Percentiles rank a stretch among this genome's conserved stretches.
Conservation (phyloP, 2,329 filamentous ascomycete genomes). For the Zopfia rhizophila region DNA sequence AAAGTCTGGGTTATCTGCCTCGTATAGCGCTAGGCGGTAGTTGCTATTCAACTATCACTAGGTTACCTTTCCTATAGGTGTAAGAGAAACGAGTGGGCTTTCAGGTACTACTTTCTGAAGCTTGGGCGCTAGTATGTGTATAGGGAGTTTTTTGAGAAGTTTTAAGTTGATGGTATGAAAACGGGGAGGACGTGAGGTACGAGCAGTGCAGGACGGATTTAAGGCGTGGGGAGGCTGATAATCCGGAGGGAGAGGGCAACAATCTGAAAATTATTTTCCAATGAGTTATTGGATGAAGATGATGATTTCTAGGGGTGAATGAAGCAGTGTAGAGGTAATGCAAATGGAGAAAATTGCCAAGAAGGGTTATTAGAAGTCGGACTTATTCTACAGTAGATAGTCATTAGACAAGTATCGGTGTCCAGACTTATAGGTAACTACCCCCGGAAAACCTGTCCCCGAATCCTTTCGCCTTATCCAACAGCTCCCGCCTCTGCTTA, state of each 20-base stretch:
- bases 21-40: no score
- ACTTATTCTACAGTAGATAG: not conserved
- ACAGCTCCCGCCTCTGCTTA: conserved; percentile 79
- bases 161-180: no score
- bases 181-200: no score
- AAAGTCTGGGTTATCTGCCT: no score
- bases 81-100: not conserved
- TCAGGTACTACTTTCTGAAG: no score
- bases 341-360: not conserved
- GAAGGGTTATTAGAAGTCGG: not conserved
- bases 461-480: conserved; percentile 84
- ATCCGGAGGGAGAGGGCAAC: no score
- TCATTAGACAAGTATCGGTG: not conserved
- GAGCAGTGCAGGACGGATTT: no score
- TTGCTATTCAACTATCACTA: not conserved
- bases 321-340: not conserved
- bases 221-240: no score
- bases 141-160: no score
- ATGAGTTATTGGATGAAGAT: not conserved
- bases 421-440: conserved; percentile 62
- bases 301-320: not conserved
- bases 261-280: not conserved
- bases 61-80: not conserved
- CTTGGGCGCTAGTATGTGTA: no score
- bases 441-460: conserved; percentile 83